A percentile compares a stretch with the other conserved stretches of the same genome.
Conservation (phyloP, 106 monocot genomes). For the Allium fistulosum region DNA sequence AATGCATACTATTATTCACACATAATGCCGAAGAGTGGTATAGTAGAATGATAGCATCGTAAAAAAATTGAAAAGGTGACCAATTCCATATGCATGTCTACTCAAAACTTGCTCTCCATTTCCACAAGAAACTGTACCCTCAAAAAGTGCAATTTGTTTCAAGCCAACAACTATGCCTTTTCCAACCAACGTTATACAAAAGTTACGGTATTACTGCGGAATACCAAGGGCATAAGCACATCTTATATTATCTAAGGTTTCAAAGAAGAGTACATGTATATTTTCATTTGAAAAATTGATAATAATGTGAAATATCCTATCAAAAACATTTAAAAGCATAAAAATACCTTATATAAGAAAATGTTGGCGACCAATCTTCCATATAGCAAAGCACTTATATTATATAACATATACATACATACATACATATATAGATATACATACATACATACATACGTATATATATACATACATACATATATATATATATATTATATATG, state of each 20-base stretch:
- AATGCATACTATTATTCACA: conserved; percentile 81
- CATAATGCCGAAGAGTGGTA: conserved; percentile 86
- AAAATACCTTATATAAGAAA: too few species aligned
- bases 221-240: not conserved
- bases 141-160: conserved; percentile 94
- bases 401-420: too few species aligned
- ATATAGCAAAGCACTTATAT: too few species aligned
- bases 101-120: conserved; percentile 98
- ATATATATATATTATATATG: too few species aligned
- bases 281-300: conserved; percentile 31
- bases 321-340: too few species aligned
- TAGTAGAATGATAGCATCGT: conserved; percentile 91
- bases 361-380: too few species aligned
- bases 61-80: conserved; percentile 96
- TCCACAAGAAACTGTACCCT: conserved; percentile 95
- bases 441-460: too few species aligned
- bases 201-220: not conserved
- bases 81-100: conserved; percentile 83
- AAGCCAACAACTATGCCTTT: conserved; percentile 96
- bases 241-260: not conserved
- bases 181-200: conserved; percentile 50
- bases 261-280: conserved; percentile 55
- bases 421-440: too few species aligned
- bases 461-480: too few species aligned
- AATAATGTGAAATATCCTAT: conserved; percentile 81